Base-by-base conservation (phyloP, 140 eudicot species). In the Erigeron philadelphicus region DNA sequence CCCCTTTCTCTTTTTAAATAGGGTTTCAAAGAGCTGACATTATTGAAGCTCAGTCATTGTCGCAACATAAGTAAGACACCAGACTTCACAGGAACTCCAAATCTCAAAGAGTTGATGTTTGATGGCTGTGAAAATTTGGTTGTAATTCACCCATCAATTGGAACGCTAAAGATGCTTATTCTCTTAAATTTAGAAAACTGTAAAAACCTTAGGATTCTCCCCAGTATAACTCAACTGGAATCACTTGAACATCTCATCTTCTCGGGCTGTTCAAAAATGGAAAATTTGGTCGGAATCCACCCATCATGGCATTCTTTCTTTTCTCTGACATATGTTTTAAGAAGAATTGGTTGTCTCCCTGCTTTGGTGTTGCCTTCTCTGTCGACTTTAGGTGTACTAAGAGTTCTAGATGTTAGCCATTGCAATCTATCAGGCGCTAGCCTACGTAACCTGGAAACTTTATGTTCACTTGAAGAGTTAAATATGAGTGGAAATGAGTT, bases 211-310 rank as follows among this genome's bases (percentile, higher is more conserved):
- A 52, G 52, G 60, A 44, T 52, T 52, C 66, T 70, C 25, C 70
- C 76, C 8, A 47, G 53, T 55, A 13, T 76, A 62, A 70, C 80
- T 11, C 81, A 81, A 62, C 57, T 81, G 64, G 84, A 76, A 70
- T 57, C 78, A 46, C 85, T 87, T 7, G 56, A 78, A 71, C 72
- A 58, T 62, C 81, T 87, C 43, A 69, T 72, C 56, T 82, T 87
- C 75, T 81, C 86, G 5, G 80, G 75, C 11, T 87, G 95, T 72
- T 46, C 57, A 10, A 55, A 72, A 64, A 41, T 84, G 68, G 72
- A 75, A 71, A 69, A 65, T 18, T 74, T 75, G 66, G 56, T 57
- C 13, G 64, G 19, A 56, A 18, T 35, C 57, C 44, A 42, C 45
- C 46, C 67, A 35, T 50, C 69, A 69, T 15, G 71, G 75, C 25